Conservation (phyloP, 768 basidiomycete species). For the Leccinum ochraceum region DNA sequence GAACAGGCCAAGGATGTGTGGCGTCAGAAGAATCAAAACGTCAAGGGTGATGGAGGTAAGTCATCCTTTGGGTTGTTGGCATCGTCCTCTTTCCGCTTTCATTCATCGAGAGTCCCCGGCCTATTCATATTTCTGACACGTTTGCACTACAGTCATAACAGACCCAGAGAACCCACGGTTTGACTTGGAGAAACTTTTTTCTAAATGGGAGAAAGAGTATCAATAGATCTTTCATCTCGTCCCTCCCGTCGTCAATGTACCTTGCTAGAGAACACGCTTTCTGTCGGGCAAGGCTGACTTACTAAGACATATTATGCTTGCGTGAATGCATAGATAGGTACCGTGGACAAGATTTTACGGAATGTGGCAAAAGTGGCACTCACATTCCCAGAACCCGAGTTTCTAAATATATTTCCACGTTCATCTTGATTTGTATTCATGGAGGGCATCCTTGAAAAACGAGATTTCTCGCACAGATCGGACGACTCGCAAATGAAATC, state of each 20-base stretch:
- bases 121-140: conserved; percentile 13
- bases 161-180: conserved; percentile 95
- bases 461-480: background rate
- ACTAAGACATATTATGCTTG: background rate
- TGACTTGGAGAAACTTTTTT: conserved; percentile 89
- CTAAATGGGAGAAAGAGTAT: conserved; percentile 71
- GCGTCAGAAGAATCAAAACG: conserved; percentile 69
- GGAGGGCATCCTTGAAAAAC: background rate
- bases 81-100: background rate
- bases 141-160: conserved; percentile 64
- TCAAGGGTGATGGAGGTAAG: conserved; percentile 58
- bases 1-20: conserved; percentile 89
- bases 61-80: conserved; percentile 17
- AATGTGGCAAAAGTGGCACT: background rate
- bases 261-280: conserved; percentile 27
- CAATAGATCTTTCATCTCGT: conserved; percentile 41
- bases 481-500: background rate
- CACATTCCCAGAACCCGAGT: background rate
- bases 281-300: conserved; percentile 16
- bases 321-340: conserved; percentile 12
- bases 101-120: background rate
- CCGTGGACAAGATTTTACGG: background rate
- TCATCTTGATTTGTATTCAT: background rate
- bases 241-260: conserved; percentile 26
- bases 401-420: background rate